These are phyloP conservation scores for Xylaria nigripes DNA, from an alignment of 495 filamentous ascomycete genomes.

Conservation along the genomic window DNA sequence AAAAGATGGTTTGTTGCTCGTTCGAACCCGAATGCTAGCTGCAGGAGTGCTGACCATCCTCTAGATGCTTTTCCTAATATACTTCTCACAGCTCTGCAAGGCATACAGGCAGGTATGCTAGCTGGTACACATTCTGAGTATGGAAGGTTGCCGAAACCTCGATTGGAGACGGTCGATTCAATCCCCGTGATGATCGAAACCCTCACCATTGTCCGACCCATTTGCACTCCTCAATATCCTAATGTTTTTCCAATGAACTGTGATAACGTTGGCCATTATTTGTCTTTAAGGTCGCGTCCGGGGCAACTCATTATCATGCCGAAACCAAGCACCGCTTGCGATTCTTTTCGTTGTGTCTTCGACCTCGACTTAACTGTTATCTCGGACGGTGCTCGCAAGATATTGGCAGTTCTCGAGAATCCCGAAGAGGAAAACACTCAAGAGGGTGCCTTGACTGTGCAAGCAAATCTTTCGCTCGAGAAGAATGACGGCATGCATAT, in stretches of 20 bases:
- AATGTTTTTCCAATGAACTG: neutral
- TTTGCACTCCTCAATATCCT: neutral
- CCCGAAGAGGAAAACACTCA: conserved; percentile 5
- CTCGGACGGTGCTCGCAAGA: neutral
- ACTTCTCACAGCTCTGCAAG: conserved; percentile 14
- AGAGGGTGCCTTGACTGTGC: conserved; percentile 18
- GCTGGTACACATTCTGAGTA: conserved; percentile 10
- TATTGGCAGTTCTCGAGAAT: conserved; percentile 1
- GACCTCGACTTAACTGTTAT: neutral
- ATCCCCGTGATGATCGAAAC: conserved; percentile 3
- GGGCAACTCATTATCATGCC: neutral
- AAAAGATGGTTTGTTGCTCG: neutral
- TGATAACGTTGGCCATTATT: conserved; percentile 3
- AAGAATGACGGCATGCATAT: conserved; percentile 2
- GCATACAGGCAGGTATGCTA: neutral
- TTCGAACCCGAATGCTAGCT: neutral
- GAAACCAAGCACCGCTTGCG: neutral
- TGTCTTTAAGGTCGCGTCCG: neutral
- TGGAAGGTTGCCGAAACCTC: conserved; percentile 6
- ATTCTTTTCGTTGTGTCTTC: conserved; percentile 8
- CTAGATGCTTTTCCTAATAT: conserved; percentile 17
- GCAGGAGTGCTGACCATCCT: neutral
- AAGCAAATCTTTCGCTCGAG: conserved; percentile 7
- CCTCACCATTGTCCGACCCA: conserved; percentile 3
- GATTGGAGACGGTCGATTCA: neutral